Percentiles rank a stretch among this genome's conserved stretches.
Evolutionary conservation across 2,329 filamentous ascomycete species (phyloP).

Genomic region (Claviceps sp.): DNA sequence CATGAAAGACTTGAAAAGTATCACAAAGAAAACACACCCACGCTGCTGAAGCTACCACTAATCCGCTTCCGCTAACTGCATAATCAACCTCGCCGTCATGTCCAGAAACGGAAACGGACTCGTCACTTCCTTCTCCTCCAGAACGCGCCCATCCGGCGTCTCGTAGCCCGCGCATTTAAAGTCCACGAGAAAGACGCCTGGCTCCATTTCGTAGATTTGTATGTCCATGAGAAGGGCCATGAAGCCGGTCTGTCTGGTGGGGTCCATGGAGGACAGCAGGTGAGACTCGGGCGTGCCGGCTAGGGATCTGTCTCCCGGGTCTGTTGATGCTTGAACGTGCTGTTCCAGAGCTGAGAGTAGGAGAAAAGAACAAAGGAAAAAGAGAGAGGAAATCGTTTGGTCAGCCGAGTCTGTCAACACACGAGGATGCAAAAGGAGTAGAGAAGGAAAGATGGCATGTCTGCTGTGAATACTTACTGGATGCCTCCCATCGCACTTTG

Average conservation of each 20-base stretch:
- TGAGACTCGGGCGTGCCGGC: slow-evolving; percentile 20
- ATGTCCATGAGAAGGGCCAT: slow-evolving; percentile 94
- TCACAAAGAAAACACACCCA: neutral
- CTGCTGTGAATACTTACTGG: slow-evolving; percentile 45
- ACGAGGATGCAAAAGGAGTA: no score
- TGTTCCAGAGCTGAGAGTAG: slow-evolving; percentile 5
- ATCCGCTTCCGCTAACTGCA: slow-evolving; percentile 78
- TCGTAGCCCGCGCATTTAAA: slow-evolving; percentile 99
- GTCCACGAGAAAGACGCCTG: slow-evolving; percentile 86
- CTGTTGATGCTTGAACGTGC: slow-evolving; percentile 1
- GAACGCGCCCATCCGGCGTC: slow-evolving; percentile 54
- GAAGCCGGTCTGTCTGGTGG: slow-evolving; percentile 41
- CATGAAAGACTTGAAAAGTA: neutral
- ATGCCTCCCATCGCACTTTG: slow-evolving; percentile 74
- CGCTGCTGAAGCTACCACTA: slow-evolving; percentile 15
- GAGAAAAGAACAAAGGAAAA: neutral
- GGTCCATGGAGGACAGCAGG: slow-evolving; percentile 24
- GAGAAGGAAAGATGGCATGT: neutral
- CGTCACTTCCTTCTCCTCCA: slow-evolving; percentile 89
- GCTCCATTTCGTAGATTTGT: slow-evolving; percentile 89
- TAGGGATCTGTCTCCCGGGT: slow-evolving; percentile 8
- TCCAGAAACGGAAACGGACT: slow-evolving; percentile 94
- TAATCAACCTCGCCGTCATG: slow-evolving; percentile 81
- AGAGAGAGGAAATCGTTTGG: neutral
- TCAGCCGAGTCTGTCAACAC: no score